Percentiles rank a stretch among this genome's conserved stretches.
Conservation (phyloP, 352 stramenopile genomes). For the Pythium grandisporangium region DNA sequence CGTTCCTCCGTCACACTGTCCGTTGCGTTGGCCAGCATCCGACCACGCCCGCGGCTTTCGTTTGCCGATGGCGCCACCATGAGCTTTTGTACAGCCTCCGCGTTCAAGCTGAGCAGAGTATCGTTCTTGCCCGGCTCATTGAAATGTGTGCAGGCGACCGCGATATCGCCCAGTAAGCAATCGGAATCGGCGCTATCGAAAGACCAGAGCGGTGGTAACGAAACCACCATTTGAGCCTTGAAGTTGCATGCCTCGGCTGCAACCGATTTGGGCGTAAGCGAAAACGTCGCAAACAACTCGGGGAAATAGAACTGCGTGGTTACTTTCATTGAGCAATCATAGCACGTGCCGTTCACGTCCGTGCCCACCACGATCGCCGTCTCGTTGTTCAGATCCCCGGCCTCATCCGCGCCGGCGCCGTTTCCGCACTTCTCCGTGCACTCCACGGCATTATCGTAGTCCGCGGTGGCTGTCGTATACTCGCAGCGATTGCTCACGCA, state of each 20-base stretch:
- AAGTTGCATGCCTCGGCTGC: constrained; percentile 29
- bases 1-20: too few species aligned
- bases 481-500: constrained; percentile 39
- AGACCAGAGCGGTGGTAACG: constrained; percentile 49
- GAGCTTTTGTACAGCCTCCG: constrained; percentile 20
- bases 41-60: too few species aligned
- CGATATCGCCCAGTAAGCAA: constrained; percentile 19
- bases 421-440: constrained; percentile 48
- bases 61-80: too few species aligned
- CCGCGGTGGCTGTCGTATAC: constrained; percentile 11
- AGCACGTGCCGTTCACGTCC: constrained; percentile 60
- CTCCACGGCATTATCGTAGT: constrained; percentile 28
- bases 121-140: constrained; percentile 48
- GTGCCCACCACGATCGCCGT: constrained; percentile 32
- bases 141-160: constrained; percentile 35
- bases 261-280: constrained; percentile 34
- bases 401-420: constrained; percentile 30
- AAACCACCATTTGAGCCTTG: constrained; percentile 29
- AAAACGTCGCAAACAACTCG: constrained; percentile 51
- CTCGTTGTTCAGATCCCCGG: constrained; percentile 36
- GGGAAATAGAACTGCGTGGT: constrained; percentile 65
- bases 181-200: constrained; percentile 25
- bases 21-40: too few species aligned
- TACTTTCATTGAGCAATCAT: constrained; percentile 50
- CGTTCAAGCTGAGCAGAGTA: constrained; percentile 37